phyloP scores from a whole-genome alignment of 345 rosid genomes.

The Eucalyptus polyanthemos region DNA sequence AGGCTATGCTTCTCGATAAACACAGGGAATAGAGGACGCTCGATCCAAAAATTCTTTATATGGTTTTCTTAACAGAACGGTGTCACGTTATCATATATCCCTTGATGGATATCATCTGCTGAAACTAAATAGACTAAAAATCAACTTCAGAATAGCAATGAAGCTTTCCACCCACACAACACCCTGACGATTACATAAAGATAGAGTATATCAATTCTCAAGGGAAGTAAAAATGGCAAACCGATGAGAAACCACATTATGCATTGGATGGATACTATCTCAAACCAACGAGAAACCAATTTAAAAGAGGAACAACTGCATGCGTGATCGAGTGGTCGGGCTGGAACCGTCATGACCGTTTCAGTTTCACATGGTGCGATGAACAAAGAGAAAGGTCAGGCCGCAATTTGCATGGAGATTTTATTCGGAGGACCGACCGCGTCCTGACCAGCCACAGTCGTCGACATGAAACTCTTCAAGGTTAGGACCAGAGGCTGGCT shows the following conservation, averaged over 20 bases:
- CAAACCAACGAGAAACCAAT: not conserved
- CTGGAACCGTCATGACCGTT: not conserved
- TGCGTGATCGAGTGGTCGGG: not conserved
- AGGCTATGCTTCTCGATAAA: not conserved
- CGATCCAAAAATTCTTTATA: not conserved
- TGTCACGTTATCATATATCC: not conserved
- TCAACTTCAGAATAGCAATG: not conserved
- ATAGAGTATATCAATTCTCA: not conserved
- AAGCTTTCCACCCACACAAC: not conserved
- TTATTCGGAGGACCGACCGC: not conserved
- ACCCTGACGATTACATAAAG: not conserved
- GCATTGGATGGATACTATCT: not conserved
- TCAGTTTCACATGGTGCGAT: not conserved
- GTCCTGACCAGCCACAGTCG: not conserved
- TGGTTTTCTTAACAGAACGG: not conserved
- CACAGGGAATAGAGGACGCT: not conserved
- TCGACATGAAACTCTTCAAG: not conserved
- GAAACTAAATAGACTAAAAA: not conserved
- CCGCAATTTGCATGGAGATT: not conserved
- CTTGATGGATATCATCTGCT: not conserved
- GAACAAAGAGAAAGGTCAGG: not conserved
- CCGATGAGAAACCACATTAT: not conserved
- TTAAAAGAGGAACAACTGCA: not conserved
- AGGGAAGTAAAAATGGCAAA: not conserved
- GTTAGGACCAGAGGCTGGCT: conserved; percentile 1